Evolutionary conservation across 495 filamentous ascomycete species (phyloP), one percentile per base, ranked within the genome.

Genomic region (Arthonia radiata): DNA sequence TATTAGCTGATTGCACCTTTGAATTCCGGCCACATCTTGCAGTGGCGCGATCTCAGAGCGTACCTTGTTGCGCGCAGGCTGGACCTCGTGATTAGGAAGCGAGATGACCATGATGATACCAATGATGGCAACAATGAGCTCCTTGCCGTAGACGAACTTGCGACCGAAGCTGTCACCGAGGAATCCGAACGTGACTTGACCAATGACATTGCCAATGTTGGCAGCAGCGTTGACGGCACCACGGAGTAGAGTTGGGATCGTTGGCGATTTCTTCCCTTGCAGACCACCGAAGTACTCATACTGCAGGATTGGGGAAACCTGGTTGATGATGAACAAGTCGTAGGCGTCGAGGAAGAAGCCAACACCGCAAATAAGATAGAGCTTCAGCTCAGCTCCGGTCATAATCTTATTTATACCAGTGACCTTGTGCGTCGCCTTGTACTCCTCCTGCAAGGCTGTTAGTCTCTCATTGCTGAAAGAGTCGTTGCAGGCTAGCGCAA

Each of bases 341-440:
- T 71, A 74, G 23, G 68, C 67, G 42, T 79, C 75, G 17, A 74
- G 76, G 49, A 83, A 81, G 61, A 83, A 81, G 32, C 76, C 76
- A 26, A 76, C 63, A 38, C 76, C 77, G n/a, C n/a, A n/a, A n/a
- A n/a, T n/a, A n/a, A n/a, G n/a, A n/a, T n/a, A n/a, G n/a, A n/a
- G n/a, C n/a, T n/a, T n/a, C n/a, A n/a, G n/a, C n/a, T n/a, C n/a
- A n/a, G n/a, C n/a, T n/a, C n/a, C n/a, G n/a, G n/a, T n/a, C n/a
- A n/a, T n/a, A n/a, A n/a, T n/a, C n/a, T n/a, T n/a, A n/a, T n/a
- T n/a, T n/a, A n/a, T n/a, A n/a, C n/a, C n/a, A n/a, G n/a, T n/a
- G n/a, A n/a, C n/a, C n/a, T n/a, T n/a, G n/a, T n/a, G n/a, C n/a
- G n/a, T n/a, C n/a, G n/a, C n/a, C n/a, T n/a, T n/a, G n/a, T n/a